phyloP scores from a whole-genome alignment of 768 basidiomycete genomes.

The Fomitopsis serialis region DNA sequence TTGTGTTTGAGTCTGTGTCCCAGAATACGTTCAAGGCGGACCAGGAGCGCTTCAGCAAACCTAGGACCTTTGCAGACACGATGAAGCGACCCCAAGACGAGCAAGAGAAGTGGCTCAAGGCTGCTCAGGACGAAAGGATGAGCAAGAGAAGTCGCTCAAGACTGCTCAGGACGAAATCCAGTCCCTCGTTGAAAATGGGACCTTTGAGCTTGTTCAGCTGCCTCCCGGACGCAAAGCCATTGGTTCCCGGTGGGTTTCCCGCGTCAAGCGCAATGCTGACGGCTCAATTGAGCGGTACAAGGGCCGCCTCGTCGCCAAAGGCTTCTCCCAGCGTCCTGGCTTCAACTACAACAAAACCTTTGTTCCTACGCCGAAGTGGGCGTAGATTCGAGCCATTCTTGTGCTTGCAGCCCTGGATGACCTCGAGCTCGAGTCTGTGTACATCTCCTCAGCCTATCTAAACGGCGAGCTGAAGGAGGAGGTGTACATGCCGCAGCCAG shows the following conservation, averaged over 20 bases:
- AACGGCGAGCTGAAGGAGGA: constrained; percentile 23
- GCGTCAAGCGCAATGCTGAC: constrained; percentile 31
- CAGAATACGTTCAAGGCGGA: constrained; percentile 4
- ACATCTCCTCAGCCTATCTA: constrained; percentile 23
- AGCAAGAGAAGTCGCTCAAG: constrained; percentile 11
- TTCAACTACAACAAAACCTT: constrained; percentile 31
- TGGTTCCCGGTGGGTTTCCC: constrained; percentile 31
- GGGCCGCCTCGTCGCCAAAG: constrained; percentile 29
- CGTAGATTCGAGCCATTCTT: constrained; percentile 16
- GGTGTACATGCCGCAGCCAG: constrained; percentile 25
- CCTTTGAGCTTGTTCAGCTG: constrained; percentile 24
- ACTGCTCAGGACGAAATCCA: constrained; percentile 14
- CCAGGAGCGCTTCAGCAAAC: constrained; percentile 1
- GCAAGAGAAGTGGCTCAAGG: constrained; percentile 12
- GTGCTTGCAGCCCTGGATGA: constrained; percentile 20
- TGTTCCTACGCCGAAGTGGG: constrained; percentile 20
- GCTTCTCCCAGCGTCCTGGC: constrained; percentile 29
- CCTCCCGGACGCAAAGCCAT: constrained; percentile 27
- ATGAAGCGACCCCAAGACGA: constrained; percentile 2
- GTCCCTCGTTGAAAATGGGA: constrained; percentile 20
- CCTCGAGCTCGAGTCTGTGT: constrained; percentile 21
- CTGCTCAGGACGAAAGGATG: constrained; percentile 12
- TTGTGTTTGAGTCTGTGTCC: constrained; percentile 4
- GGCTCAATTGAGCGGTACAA: constrained; percentile 33
- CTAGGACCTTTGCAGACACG: constrained; percentile 4